Conservation (phyloP, 495 filamentous ascomycete species). For the Neurospora sp. region DNA sequence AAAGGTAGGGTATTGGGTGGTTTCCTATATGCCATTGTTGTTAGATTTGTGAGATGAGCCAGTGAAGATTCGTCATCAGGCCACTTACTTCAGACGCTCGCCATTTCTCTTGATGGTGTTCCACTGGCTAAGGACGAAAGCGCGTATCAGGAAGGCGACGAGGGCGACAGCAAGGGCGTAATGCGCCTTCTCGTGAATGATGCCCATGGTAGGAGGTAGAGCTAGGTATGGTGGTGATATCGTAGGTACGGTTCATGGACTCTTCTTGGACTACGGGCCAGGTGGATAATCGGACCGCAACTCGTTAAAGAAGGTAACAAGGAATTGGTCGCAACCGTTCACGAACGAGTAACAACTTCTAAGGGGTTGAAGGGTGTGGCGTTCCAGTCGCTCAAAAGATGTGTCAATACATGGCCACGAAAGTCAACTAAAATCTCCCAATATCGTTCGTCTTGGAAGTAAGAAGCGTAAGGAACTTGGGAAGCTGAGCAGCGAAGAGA, state of each 20-base stretch:
- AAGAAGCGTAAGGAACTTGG: neutral
- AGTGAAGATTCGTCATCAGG: neutral
- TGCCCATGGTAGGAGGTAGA: conserved; percentile 5
- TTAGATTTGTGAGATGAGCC: neutral
- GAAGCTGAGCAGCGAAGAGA: neutral
- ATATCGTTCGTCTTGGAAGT: neutral
- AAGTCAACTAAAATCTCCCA: neutral
- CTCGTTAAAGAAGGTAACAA: neutral
- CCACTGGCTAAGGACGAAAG: conserved; percentile 3
- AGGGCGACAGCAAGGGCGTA: conserved; percentile 8
- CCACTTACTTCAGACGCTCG: conserved; percentile 14
- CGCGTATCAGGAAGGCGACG: conserved; percentile 12
- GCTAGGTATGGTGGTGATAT: neutral
- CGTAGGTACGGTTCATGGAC: neutral
- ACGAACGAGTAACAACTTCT: neutral
- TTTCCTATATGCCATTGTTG: conserved; percentile 14
- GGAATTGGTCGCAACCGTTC: neutral
- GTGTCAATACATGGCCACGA: neutral
- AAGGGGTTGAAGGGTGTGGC: neutral
- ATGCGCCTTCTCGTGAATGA: conserved; percentile 9
- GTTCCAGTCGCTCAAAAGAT: neutral
- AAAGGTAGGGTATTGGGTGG: conserved; percentile 48
- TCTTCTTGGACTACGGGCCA: neutral
- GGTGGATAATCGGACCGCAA: neutral
- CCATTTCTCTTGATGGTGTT: conserved; percentile 18